phyloP scores from a whole-genome alignment of 2,329 filamentous ascomycete genomes.

The Colletotrichum zoysiae region DNA sequence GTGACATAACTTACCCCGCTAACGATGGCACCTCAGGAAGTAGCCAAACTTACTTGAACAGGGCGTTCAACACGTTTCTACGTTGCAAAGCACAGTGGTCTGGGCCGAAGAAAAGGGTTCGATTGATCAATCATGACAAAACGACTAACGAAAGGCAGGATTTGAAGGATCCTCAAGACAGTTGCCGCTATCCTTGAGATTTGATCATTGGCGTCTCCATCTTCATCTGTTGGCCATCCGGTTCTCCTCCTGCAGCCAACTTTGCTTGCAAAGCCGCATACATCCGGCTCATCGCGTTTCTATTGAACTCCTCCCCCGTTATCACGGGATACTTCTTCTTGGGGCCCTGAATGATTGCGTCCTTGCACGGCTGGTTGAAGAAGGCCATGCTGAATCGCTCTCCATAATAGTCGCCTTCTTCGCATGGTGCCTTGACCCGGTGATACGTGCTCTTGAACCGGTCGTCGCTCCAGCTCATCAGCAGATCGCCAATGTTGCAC shows the following conservation, averaged over 20 bases:
- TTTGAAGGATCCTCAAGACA: not conserved
- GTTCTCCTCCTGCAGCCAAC: not conserved
- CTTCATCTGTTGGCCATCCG: not conserved
- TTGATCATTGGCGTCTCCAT: not conserved
- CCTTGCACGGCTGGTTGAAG: constrained; percentile 73
- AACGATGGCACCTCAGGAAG: not conserved
- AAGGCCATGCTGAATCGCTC: constrained; percentile 74
- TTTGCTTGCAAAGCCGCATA: constrained; percentile 25
- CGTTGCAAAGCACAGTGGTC: not conserved
- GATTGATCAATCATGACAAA: not conserved
- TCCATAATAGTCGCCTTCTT: constrained; percentile 68
- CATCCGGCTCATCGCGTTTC: constrained; percentile 25
- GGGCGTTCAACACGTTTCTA: not conserved
- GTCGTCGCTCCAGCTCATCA: constrained; percentile 77
- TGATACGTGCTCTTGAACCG: constrained; percentile 76
- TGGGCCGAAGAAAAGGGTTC: not conserved
- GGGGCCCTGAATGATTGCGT: constrained; percentile 70
- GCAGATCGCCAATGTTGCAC: constrained; percentile 75
- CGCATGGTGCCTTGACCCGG: constrained; percentile 71
- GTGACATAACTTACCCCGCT: not conserved
- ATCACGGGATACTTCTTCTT: constrained; percentile 71
- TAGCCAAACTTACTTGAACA: not conserved
- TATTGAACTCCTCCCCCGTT: constrained; percentile 71
- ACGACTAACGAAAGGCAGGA: too few relatives aligned
- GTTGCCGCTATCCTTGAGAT: not conserved